Base-by-base conservation (phyloP, 2,329 filamentous ascomycete genomes). In the Bipolaris bicolor region DNA sequence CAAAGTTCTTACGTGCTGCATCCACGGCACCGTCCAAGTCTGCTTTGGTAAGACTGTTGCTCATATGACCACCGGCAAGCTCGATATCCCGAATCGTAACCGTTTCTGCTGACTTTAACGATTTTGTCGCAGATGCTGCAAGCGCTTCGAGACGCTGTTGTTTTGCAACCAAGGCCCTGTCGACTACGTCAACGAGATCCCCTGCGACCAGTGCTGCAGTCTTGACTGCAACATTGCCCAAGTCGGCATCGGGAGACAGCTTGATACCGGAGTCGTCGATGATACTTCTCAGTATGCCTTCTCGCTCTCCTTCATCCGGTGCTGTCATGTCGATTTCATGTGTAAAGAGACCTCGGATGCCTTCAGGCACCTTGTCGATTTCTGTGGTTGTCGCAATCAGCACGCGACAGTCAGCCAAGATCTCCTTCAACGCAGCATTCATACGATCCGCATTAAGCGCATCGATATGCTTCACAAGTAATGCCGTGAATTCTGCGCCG, bases 21-120 rank as follows among this genome's bases (percentile, higher is more conserved):
- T 98, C 94, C 3, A 99, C 94, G 0, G 95, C 95, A n/a, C 88
- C 80, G 52, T 97, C 92, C 64, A 98, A 94, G 76, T 99, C 95
- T 2, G 84, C 82, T 65, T 90, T 90, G 0, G 88, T 93, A 10
- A 99, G 83, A 50, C 90, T 91, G 26, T 88, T 88, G 5, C 90
- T 90, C 9, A 88, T 84, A 39, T 91, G 84, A 0, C 95, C 95
- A 29, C 95, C 95, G 1, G 95, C 88, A 7, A 98, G 82, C 58
- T 95, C 86, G n/a, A 99, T 84, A 73, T 99, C 95, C 49, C 90
- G 86, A 4, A 93, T 80, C 0, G 86, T 92, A 11, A 93, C 80
- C 18, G 71, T 64, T 22, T 69, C 68, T 18, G 58, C 56, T 16
- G 65, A 63, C 26, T 75, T 58, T 1, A 67, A 72, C 0, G 79